These are phyloP conservation scores for Solanum chacoense DNA, from an alignment of 305 asterid species.

Conservation along the genomic window DNA sequence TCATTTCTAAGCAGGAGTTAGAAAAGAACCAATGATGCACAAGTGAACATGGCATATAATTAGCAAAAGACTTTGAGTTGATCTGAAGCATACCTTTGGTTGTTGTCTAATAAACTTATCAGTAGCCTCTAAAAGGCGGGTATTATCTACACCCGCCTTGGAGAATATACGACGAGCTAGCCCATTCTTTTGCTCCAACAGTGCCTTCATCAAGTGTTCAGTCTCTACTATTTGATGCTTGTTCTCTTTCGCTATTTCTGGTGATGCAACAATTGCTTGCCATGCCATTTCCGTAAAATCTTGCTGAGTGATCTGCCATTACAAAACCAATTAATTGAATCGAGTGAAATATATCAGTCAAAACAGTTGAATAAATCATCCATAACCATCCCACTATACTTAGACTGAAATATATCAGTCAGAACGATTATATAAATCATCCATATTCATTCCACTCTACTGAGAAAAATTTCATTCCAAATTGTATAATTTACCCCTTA, in stretches of 20 bases:
- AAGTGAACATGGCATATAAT: background rate
- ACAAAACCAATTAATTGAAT: background rate
- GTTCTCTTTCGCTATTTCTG: slow-evolving; percentile 85
- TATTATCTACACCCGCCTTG: slow-evolving; percentile 78
- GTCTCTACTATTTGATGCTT: slow-evolving; percentile 98
- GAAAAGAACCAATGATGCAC: background rate
- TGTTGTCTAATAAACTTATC: slow-evolving; percentile 74
- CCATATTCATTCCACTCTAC: background rate
- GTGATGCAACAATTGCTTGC: slow-evolving; percentile 86
- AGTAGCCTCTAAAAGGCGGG: slow-evolving; percentile 73
- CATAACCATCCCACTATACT: background rate
- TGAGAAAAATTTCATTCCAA: background rate
- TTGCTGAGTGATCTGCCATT: slow-evolving; percentile 58
- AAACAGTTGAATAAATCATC: background rate
- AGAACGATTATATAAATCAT: background rate
- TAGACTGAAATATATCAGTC: background rate
- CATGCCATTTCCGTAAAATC: slow-evolving; percentile 99
- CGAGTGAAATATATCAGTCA: background rate
- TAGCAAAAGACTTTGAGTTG: background rate
- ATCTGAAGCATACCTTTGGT: slow-evolving; percentile 52
- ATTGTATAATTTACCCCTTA: background rate
- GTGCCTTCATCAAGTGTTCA: slow-evolving; percentile 95
- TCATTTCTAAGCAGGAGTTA: background rate
- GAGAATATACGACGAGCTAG: slow-evolving; percentile 91
- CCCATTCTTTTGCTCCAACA: slow-evolving; percentile 94